phyloP scores from a whole-genome alignment of 768 basidiomycete genomes.

The Cubamyces lactineus region DNA sequence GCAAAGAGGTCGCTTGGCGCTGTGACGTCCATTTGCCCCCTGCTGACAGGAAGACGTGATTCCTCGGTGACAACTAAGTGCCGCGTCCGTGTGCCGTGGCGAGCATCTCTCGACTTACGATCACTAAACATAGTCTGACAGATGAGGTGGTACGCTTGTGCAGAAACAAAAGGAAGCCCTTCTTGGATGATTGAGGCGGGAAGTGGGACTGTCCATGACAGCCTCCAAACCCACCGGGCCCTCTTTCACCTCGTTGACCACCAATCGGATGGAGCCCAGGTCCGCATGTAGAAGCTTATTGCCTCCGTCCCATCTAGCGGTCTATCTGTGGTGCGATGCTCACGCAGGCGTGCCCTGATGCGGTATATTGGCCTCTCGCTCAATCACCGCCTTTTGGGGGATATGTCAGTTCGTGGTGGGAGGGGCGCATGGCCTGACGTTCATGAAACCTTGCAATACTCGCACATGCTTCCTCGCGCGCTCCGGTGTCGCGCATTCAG shows the following conservation, averaged over 20 bases:
- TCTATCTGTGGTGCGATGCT: neutral
- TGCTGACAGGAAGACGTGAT: neutral
- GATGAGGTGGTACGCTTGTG: neutral
- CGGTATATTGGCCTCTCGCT: neutral
- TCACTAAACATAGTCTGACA: constrained; percentile 12
- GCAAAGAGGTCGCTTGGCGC: neutral
- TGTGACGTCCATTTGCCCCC: neutral
- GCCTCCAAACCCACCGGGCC: neutral
- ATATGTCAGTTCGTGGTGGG: too few relatives aligned
- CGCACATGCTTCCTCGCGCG: neutral
- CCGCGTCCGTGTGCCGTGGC: neutral
- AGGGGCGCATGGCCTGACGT: neutral
- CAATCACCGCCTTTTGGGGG: neutral
- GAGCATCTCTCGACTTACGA: neutral
- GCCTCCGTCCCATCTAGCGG: neutral
- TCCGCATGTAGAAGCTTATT: neutral
- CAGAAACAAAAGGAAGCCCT: neutral
- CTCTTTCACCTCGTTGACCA: neutral
- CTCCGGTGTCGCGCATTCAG: neutral
- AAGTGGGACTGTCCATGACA: neutral
- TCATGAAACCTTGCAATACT: neutral
- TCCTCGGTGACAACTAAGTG: neutral
- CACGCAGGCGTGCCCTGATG: neutral
- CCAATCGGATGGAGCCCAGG: neutral
- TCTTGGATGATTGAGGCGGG: neutral